Base-by-base conservation (phyloP, 768 basidiomycete genomes). In the Tulasnella sp. region DNA sequence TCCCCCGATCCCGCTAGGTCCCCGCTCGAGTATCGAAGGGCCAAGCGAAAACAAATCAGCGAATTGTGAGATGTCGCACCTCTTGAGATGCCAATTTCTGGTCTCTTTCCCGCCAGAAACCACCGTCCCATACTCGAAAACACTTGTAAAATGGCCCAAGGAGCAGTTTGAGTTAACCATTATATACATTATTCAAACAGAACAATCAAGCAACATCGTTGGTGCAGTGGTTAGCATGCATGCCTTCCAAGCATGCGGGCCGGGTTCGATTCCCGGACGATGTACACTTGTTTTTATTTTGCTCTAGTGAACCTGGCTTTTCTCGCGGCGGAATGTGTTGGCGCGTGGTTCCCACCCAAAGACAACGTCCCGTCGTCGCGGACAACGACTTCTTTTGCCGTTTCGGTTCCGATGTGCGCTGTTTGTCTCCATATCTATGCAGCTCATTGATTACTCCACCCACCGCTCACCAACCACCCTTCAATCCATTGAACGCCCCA, bases 151-250 rank as follows among this genome's bases (percentile, higher is more conserved):
- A 18, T 18, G 3, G 8, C 14, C 8, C 42, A 12, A 44, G 14
- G 48, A 2, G 24, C 4, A 7, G 52, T 24, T 44, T 7, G 1
- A 52, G 52, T 24, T 10, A 52, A 21, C 2, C 24, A 52, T 0
- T n/a, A 52, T 52, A n/a, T 24, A 6, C 0, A 6, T 52, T 52
- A 52, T 7, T 52, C 9, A 2, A 7, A 1, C 2, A n/a, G 21
- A n/a, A 0, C 0, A n/a, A 52, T 21, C 71, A 72, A 72, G 36
- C 19, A 75, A 88, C 88, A 84, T 88, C 86, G 88, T 91, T 93
- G 92, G 92, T 93, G 92, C 93, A 93, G 91, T 88, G 92, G 92
- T 92, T 93, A 93, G 93, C 92, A 93, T 93, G 92, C 92, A 93
- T 93, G 92, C 91, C 92, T 93, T 93, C 92, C 92, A 93, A 18